A percentile compares a stretch with the other conserved stretches of the same genome.
phyloP scores from a whole-genome alignment of 164 flowering plant genomes.

The Santalum album region DNA sequence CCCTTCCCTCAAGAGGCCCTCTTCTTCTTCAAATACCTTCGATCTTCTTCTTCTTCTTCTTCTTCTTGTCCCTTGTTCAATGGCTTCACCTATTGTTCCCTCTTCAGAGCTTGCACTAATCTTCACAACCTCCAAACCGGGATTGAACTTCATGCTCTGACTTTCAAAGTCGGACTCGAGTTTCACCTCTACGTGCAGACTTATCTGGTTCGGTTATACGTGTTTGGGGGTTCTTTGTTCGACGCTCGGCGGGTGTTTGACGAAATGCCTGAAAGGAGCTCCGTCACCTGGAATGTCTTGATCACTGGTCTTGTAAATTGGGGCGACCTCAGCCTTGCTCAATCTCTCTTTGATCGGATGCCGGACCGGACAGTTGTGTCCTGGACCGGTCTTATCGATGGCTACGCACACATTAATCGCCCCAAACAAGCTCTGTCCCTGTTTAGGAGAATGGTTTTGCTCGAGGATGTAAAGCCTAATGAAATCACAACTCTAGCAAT shows the following conservation, averaged over 20 bases:
- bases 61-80: too few species aligned
- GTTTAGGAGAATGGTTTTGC: conserved; percentile 35
- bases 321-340: conserved; percentile 39
- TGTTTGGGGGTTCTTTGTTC: too few species aligned
- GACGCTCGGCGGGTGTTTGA: conserved; percentile 25
- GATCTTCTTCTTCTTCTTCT: too few species aligned
- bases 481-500: conserved; percentile 45
- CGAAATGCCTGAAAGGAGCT: conserved; percentile 49
- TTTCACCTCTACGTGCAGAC: too few species aligned
- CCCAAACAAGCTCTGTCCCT: conserved; percentile 30
- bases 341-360: conserved; percentile 40
- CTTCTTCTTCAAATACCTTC: too few species aligned
- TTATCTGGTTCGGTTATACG: too few species aligned
- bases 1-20: too few species aligned
- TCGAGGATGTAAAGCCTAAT: conserved; percentile 30
- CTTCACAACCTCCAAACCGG: too few species aligned
- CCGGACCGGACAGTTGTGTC: conserved; percentile 40
- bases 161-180: too few species aligned
- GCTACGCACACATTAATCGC: conserved; percentile 27
- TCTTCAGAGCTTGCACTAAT: too few species aligned
- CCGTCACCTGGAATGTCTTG: conserved; percentile 55
- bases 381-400: conserved; percentile 60
- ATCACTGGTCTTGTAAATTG: conserved; percentile 43
- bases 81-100: too few species aligned
- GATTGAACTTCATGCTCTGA: too few species aligned